phyloP scores from a whole-genome alignment of 495 filamentous ascomycete genomes.

The Aspergillus hancockii region DNA sequence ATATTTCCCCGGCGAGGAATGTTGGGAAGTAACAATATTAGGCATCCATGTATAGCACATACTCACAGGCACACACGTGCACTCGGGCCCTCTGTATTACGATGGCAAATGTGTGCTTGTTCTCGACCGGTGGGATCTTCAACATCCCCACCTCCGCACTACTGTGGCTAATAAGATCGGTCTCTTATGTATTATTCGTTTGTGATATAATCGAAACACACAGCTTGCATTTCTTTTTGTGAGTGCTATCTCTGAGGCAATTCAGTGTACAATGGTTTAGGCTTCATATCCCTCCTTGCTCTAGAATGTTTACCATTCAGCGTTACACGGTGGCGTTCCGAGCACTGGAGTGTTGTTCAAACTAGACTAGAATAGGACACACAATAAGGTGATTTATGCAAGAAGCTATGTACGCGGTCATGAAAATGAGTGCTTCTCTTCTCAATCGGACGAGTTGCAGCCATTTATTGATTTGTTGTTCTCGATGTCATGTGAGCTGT shows the following conservation, averaged over 20 bases:
- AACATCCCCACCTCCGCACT: neutral
- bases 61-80: conserved; percentile 30
- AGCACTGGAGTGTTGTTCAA: no score
- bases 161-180: neutral
- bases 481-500: neutral
- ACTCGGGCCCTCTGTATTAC: neutral
- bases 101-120: neutral
- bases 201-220: no score
- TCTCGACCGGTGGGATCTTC: neutral
- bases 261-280: neutral
- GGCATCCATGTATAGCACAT: conserved; percentile 23
- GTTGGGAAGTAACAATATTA: neutral
- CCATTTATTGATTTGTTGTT: neutral
- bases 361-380: neutral
- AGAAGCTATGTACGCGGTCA: neutral
- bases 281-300: neutral
- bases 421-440: no score
- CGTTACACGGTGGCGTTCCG: neutral
- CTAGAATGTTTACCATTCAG: neutral
- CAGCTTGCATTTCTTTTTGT: neutral
- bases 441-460: no score
- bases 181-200: neutral
- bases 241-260: neutral
- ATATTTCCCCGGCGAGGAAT: neutral
- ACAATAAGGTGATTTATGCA: neutral